Conservation (phyloP, 2,329 filamentous ascomycete genomes). For the Pestalotiopsis sp. region DNA sequence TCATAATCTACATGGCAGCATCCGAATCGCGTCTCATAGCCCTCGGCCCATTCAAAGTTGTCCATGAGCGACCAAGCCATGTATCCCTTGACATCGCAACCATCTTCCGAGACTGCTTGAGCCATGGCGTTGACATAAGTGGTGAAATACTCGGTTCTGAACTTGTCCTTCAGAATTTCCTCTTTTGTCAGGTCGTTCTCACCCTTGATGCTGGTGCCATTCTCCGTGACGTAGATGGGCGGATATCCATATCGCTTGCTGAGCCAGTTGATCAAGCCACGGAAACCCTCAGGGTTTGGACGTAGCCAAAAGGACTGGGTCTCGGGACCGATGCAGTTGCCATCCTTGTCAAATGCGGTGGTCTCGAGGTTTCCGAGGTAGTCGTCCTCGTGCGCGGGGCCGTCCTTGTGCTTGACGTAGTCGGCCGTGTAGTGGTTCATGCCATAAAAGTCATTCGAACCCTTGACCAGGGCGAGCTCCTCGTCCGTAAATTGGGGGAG, state of each 20-base stretch:
- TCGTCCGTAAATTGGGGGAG: constrained; percentile 75
- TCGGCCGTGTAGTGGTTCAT: constrained; percentile 95
- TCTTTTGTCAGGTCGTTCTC: too few species aligned
- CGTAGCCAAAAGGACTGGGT: constrained; percentile 83
- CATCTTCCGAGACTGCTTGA: constrained; percentile 69
- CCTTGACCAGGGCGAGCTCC: constrained; percentile 73
- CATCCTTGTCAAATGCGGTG: constrained; percentile 70
- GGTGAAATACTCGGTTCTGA: too few species aligned
- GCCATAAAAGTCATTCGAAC: constrained; percentile 92
- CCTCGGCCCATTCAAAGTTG: constrained; percentile 93
- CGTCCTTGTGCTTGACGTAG: constrained; percentile 76
- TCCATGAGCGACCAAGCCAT: constrained; percentile 89
- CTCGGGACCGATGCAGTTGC: constrained; percentile 76
- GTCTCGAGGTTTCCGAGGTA: constrained; percentile 76
- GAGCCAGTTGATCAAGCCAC: constrained; percentile 76
- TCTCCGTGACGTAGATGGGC: constrained; percentile 86
- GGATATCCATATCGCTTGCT: constrained; percentile 76
- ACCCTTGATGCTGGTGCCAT: constrained; percentile 81
- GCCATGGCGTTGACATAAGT: too few species aligned
- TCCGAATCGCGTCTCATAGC: constrained; percentile 84
- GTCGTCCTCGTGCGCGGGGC: constrained; percentile 64
- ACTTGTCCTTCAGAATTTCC: too few species aligned
- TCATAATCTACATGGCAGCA: too few species aligned
- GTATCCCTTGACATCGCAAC: constrained; percentile 79
- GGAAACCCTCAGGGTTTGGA: constrained; percentile 75